Evolutionary conservation across 495 filamentous ascomycete species (phyloP).

Genomic region (Bacidia rubella): DNA sequence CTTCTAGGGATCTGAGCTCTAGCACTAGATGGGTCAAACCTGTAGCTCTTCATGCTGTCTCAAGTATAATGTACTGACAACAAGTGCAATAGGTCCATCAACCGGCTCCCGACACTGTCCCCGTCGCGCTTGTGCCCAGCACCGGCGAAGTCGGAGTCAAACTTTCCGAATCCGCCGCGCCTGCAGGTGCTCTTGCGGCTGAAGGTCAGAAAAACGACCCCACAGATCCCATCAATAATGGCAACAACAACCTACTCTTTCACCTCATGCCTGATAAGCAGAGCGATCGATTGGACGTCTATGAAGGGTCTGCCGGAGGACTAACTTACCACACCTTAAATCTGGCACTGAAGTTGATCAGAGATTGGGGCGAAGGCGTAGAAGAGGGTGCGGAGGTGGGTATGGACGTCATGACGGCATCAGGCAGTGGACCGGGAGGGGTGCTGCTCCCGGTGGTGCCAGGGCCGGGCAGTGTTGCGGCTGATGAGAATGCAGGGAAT

Average conservation of each 20-base stretch:
- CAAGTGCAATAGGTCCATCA: no score
- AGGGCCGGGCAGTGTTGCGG: no score
- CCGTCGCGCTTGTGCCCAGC: neutral
- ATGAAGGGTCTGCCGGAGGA: neutral
- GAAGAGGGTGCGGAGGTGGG: no score
- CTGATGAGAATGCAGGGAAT: no score
- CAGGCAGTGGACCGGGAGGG: neutral
- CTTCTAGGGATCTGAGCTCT: neutral
- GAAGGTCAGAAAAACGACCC: no score
- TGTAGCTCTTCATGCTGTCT: no score
- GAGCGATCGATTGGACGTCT: neutral
- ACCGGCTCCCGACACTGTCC: neutral
- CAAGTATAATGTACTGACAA: no score
- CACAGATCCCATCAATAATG: neutral
- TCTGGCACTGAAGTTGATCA: neutral
- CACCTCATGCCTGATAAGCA: neutral
- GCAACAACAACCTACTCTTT: neutral
- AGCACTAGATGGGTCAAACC: no score
- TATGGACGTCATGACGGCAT: no score
- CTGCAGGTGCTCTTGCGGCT: neutral
- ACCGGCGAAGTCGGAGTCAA: neutral
- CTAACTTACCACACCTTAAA: neutral
- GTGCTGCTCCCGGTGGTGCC: no score
- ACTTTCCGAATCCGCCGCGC: neutral
- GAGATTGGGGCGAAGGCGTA: no score